Evolutionary conservation across 139 green algal genomes (phyloP), one percentile per base, ranked within the genome.

Genomic region (Micractinium sp.): DNA sequence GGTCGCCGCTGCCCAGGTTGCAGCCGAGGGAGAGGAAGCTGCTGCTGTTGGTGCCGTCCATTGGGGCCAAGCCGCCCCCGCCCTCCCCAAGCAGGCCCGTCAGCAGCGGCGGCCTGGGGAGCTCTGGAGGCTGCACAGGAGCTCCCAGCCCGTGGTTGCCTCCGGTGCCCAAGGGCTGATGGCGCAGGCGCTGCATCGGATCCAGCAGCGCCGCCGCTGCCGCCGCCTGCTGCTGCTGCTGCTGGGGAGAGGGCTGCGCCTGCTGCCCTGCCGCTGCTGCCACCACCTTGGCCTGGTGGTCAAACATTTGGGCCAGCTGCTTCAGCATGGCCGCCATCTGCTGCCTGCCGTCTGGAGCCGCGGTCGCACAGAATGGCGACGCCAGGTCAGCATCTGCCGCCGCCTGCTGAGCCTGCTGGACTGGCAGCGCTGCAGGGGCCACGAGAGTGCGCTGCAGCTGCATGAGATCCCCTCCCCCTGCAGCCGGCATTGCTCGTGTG

Each of bases 121-220:
- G 63, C 63, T 71, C 12, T 16, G 63, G 63, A 25, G 20, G 93
- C 93, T 98, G 95, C 41, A 98, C 94, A 5, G 47, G 47, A 56
- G 47, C 47, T 56, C 33, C 78, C 3, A 47, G 69, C 18, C 73
- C 85, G 33, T 20, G 63, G 81, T 22, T 31, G 79, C 67, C 66
- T 66, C 38, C 79, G 29, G 13, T 67, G 56, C 20, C 60, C 22
- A n/a, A n/a, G n/a, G 47, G 22, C 31, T 7, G 25, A 15, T 33
- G 27, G 1, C 69, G 27, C 69, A 76, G 69, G 20, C 12, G 25
- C 69, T 33, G 69, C 69, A 76, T 15, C 23, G 27, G 69, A 19
- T 47, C 15, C 33, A 80, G 74, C 74, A 29, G 15, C 16, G 33
- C 16, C 33, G 16, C 12, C 33, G 74, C 74, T 29, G 74, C n/a